Base-by-base conservation (phyloP, 345 rosid genomes). In the Dipteronia dyeriana region DNA sequence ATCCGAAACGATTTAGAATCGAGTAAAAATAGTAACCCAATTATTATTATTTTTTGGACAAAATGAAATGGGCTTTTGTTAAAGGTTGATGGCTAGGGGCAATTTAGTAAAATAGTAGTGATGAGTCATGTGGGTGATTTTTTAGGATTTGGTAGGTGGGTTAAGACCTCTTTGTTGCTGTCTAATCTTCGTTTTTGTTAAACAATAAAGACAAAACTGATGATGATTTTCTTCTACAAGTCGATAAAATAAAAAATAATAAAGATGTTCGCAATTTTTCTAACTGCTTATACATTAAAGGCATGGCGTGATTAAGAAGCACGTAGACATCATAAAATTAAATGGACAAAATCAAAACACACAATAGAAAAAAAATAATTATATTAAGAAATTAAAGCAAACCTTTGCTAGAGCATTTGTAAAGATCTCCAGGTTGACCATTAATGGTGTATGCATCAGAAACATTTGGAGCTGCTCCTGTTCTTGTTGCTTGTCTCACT, bases 381-480 rank as follows among this genome's bases (percentile, higher is more conserved):
- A 26, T 56, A 70, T 25, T 12, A 56, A 71, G 9, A 23, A 73
- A 74, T 5, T 19, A 13, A 7, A 22, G 13, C 34, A 39, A 71
- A 93, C 99, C 98, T 87, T 92, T 73, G 81, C 77, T 81, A 31
- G 99, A 95, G 81, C 99, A 95, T 0, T 90, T 90, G 79, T 91
- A 93, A 64, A 93, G 91, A 78, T 95, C 99, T 73, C 99, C 99
- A 7, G 98, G 99, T 75, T 95, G 97, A 29, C 97, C 97, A 66
- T 95, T 95, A 67, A 95, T 90, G 73, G 98, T 95, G 51, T 82
- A 95, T 1, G 98, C 98, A 76, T 93, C 91, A 11, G 97, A 93
- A 20, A 80, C 25, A 71, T 91, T 91, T 0, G 98, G 99, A 54
- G 95, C 80, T 14, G 80, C 92, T 74, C 99, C 98, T 2, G 96